Percentiles rank a stretch among this genome's conserved stretches.
phyloP scores from a whole-genome alignment of 2,329 filamentous ascomycete species.

The Xylaria sp. region DNA sequence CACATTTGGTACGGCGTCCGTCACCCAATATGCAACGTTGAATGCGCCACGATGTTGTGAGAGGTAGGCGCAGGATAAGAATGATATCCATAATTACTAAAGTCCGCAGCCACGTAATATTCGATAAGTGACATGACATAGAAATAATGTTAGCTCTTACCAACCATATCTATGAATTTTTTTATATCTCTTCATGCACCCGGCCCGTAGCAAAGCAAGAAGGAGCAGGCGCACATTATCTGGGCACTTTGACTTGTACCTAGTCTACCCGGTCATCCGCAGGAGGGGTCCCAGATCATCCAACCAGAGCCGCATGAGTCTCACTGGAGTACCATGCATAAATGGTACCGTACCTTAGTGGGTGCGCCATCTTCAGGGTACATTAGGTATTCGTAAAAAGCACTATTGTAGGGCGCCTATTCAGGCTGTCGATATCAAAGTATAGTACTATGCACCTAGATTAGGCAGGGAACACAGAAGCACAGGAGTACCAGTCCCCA shows the following conservation, averaged over 20 bases:
- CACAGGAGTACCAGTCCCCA: not conserved
- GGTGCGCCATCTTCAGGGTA: constrained; percentile 1
- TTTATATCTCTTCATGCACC: not conserved
- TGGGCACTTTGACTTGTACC: not conserved
- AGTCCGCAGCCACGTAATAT: not conserved
- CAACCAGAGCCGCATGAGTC: constrained; percentile 4
- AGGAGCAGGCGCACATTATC: not conserved
- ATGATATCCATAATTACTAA: not conserved
- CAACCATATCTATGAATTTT: not conserved
- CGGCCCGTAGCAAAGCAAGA: not conserved
- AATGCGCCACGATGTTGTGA: not conserved
- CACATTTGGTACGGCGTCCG: not conserved
- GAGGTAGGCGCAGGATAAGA: not conserved
- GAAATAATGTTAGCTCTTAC: not conserved
- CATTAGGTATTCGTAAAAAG: not conserved
- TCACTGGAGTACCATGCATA: constrained; percentile 1
- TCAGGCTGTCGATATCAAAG: not conserved
- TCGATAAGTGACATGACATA: not conserved
- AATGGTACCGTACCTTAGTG: constrained; percentile 12
- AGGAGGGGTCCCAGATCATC: not conserved
- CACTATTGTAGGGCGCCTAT: not conserved
- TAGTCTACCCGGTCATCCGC: not conserved
- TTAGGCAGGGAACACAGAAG: not conserved
- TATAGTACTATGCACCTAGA: not conserved
- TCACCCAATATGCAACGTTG: not conserved